A percentile compares a stretch with the other conserved stretches of the same genome.
Evolutionary conservation across 2,329 filamentous ascomycete species (phyloP).

Genomic region (Torrubiella hemipterigena): DNA sequence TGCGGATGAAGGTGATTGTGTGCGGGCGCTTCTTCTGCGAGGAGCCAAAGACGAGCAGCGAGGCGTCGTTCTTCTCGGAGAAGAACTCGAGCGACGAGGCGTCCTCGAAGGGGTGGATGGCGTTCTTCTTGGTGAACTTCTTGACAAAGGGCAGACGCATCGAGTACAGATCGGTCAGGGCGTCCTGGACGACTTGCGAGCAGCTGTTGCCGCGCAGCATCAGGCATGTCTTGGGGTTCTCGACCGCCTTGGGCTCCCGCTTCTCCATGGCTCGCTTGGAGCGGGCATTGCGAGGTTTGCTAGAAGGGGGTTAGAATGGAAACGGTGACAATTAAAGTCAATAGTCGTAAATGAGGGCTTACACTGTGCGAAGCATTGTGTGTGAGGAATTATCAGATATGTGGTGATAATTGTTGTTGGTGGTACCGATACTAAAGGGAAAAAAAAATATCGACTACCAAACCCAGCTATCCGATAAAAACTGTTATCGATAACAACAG

Average conservation of each 20-base stretch:
- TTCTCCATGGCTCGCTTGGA: conserved; percentile 92
- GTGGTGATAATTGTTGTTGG: conserved; percentile 7
- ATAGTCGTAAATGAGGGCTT: conserved; percentile 10
- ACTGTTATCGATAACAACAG: conserved; percentile 5
- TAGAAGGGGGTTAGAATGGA: conserved; percentile 12
- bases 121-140: conserved; percentile 96
- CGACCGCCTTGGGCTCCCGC: conserved; percentile 75
- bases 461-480: neutral
- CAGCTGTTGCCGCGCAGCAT: conserved; percentile 82
- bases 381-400: too few species aligned
- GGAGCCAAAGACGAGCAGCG: conserved; percentile 70
- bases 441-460: conserved; percentile 23
- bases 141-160: conserved; percentile 76
- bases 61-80: conserved; percentile 89
- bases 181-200: conserved; percentile 71
- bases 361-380: conserved; percentile 39
- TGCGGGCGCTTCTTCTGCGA: conserved; percentile 95
- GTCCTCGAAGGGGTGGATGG: conserved; percentile 89
- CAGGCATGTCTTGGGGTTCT: conserved; percentile 83
- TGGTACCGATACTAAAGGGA: conserved; percentile 9
- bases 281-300: conserved; percentile 61
- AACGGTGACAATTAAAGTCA: neutral
- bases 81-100: conserved; percentile 84
- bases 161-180: conserved; percentile 72
- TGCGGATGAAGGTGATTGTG: conserved; percentile 68